Percentiles rank a stretch among this genome's conserved stretches.
These are phyloP conservation scores for Capronia coronata DNA, from an alignment of 2,329 filamentous ascomycete species.

Conservation along the genomic window DNA sequence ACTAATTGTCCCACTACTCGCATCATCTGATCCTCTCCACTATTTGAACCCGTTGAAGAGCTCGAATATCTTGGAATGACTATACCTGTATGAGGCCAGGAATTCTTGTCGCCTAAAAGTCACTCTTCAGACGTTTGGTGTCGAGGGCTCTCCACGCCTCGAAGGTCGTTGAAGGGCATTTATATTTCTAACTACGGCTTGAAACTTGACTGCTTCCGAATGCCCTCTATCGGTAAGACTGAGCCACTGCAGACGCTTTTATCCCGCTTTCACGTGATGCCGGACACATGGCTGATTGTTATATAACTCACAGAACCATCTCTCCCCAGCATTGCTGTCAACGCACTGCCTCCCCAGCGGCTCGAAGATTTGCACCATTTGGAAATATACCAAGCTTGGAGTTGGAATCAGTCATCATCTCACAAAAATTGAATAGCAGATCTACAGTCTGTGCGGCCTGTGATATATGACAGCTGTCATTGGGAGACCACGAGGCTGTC, in stretches of 20 bases:
- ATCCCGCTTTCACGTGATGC: constrained; percentile 9
- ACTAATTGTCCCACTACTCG: background rate
- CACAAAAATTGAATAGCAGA: constrained; percentile 11
- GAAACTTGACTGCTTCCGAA: constrained; percentile 11
- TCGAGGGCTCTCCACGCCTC: background rate
- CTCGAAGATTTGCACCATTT: background rate
- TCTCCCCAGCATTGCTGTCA: too few species aligned
- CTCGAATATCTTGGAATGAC: background rate
- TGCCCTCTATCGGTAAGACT: constrained; percentile 14
- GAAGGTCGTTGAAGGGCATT: background rate
- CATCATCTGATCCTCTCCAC: background rate
- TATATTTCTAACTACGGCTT: constrained; percentile 2
- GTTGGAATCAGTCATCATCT: background rate
- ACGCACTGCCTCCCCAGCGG: background rate
- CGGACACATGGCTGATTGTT: background rate
- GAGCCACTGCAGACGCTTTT: background rate
- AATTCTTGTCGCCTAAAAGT: background rate
- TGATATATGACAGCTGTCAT: constrained; percentile 1
- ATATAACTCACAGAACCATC: too few species aligned
- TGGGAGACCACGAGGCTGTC: background rate
- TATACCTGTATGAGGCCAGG: too few species aligned
- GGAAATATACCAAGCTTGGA: background rate
- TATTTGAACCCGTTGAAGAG: background rate
- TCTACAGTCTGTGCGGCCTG: background rate
- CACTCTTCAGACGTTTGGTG: background rate